Evolutionary conservation across 495 filamentous ascomycete genomes (phyloP), one percentile per base, ranked within the genome.

Genomic region (Cladorrhinum samala): DNA sequence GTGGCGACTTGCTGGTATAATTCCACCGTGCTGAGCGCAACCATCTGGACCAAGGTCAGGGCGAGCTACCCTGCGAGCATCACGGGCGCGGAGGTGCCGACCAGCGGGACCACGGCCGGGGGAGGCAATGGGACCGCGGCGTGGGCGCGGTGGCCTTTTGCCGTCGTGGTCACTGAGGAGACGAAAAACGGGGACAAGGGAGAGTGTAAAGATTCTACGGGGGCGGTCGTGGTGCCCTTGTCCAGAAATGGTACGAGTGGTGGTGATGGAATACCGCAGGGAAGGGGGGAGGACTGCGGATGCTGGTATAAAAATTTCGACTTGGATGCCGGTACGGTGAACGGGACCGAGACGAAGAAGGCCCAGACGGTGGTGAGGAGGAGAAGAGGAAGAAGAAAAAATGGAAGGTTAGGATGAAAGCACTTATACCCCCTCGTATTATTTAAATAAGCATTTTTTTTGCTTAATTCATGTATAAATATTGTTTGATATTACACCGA

Each of bases 1-100:
- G 16, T 21, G 49, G 58, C 66, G 1, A 69, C 64, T 16, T 83
- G 82, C 66, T 72, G 67, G 55, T 84, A 72, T 66, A 76, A 75
- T 50, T 50, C 61, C 36, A 82, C 79, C 0, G 66, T 55, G 0
- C 67, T 83, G 59, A 58, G 70, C 18, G 80, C 65, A 1, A 73
- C 59, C 9, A 68, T 84, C 2, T 84, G 79, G 62, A 83, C 80
- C 18, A 73, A 72, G 45, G 69, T 69, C 63, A 57, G 61, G 18
- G 72, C 68, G 25, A 58, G 53, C 5, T 76, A 70, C 50, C 74
- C 75, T 3, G 49, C 61, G 9, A 50, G 45, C 2, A 55, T 61
- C 20, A 46, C 37, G 11, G 5, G 18, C 2, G 45, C 48, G 21
- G 7, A 45, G 0, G 37, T 30, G 5, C 23, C 46, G 36, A 20